Percentiles rank a stretch among this genome's conserved stretches.
phyloP scores from a whole-genome alignment of 345 rosid genomes.

The Hypericum androsaemum region DNA sequence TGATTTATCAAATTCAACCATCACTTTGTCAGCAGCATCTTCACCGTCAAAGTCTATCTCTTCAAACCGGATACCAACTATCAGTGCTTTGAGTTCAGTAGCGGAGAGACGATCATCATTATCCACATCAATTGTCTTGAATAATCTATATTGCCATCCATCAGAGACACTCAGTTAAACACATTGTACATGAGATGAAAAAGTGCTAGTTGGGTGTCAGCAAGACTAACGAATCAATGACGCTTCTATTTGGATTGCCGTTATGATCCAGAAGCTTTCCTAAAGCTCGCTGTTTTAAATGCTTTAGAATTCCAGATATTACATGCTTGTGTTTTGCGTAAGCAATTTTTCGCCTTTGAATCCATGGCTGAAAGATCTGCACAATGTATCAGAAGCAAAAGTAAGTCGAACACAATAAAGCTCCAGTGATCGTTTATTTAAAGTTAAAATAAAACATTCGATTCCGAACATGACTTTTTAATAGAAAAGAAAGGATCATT shows the following conservation, averaged over 20 bases:
- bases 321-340: constrained; percentile 65
- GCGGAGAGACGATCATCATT: constrained; percentile 33
- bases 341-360: constrained; percentile 68
- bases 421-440: no score
- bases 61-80: constrained; percentile 66
- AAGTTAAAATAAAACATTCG: no score
- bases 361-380: constrained; percentile 73
- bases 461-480: no score
- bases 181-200: not conserved
- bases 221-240: constrained; percentile 39
- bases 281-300: constrained; percentile 47
- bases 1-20: constrained; percentile 62
- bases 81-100: constrained; percentile 55
- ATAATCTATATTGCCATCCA: constrained; percentile 42
- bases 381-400: not conserved
- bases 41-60: constrained; percentile 57
- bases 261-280: constrained; percentile 58
- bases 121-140: constrained; percentile 51
- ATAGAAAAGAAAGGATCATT: no score
- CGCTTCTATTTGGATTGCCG: constrained; percentile 44
- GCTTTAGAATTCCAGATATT: constrained; percentile 59
- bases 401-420: not conserved
- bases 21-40: constrained; percentile 52
- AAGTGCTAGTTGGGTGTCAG: not conserved
- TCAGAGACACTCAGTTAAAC: not conserved